Conservation (phyloP, 768 basidiomycete species). For the Naganishia vishniacii region DNA sequence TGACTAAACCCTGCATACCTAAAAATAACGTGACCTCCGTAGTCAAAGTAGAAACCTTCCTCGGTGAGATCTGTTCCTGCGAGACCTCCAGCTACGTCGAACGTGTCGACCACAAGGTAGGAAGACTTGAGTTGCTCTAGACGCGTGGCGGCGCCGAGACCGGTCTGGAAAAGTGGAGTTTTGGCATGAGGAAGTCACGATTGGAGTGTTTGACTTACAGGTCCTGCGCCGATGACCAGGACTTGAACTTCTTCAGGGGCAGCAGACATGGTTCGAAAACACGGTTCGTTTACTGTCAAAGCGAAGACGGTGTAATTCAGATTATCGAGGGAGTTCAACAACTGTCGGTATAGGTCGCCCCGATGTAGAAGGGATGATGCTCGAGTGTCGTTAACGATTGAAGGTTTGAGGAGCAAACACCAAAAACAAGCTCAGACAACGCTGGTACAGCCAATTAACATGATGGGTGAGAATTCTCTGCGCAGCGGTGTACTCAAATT, state of each 20-base stretch:
- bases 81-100: constrained; percentile 46
- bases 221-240: constrained; percentile 49
- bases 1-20: constrained; percentile 30
- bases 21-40: constrained; percentile 52
- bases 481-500: no score
- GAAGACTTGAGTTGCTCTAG: constrained; percentile 44
- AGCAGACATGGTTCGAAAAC: not conserved
- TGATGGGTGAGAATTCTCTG: no score
- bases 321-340: no score
- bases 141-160: constrained; percentile 50
- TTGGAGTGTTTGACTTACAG: constrained; percentile 33
- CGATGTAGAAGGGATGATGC: no score
- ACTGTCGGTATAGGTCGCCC: no score
- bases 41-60: constrained; percentile 51
- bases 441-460: no score
- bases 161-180: constrained; percentile 33
- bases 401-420: no score
- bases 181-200: not conserved
- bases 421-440: no score
- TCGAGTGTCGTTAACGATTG: no score
- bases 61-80: constrained; percentile 48
- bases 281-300: not conserved
- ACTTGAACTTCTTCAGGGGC: constrained; percentile 34
- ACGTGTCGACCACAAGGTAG: constrained; percentile 46
- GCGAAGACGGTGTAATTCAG: no score